Conservation (phyloP, 352 stramenopile species). For the Phytophthora hybrid region DNA sequence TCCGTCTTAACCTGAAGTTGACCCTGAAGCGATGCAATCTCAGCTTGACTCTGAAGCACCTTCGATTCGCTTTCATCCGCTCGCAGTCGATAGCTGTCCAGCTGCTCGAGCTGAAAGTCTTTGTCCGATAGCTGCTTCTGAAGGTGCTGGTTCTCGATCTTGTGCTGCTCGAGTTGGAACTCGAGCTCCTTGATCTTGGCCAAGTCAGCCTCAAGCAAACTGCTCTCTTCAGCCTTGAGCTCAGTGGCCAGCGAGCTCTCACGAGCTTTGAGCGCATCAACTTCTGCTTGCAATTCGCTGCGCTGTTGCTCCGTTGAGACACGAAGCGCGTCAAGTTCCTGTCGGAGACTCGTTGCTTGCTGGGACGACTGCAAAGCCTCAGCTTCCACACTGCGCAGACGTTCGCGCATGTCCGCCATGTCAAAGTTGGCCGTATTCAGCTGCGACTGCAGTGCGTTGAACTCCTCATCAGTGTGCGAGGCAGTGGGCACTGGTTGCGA, state of each 20-base stretch:
- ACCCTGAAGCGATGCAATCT: conserved; percentile 42
- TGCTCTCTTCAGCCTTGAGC: conserved; percentile 39
- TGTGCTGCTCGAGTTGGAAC: conserved; percentile 69
- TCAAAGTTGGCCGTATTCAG: conserved; percentile 45
- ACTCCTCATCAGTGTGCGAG: conserved; percentile 43
- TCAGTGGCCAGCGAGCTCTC: conserved; percentile 46
- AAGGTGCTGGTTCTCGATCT: conserved; percentile 78
- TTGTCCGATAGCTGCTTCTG: conserved; percentile 75
- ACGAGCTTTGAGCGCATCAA: conserved; percentile 45
- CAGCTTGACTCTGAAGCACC: conserved; percentile 36
- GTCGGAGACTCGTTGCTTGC: conserved; percentile 31
- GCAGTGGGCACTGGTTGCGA: conserved; percentile 18
- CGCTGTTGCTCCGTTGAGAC: conserved; percentile 50
- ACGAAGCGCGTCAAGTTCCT: conserved; percentile 53
- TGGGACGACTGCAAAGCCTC: conserved; percentile 40
- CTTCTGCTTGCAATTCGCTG: conserved; percentile 45
- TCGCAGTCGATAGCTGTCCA: conserved; percentile 52
- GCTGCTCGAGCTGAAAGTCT: conserved; percentile 71
- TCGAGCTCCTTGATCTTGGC: conserved; percentile 49
- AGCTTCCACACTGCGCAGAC: conserved; percentile 42
- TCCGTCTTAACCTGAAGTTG: conserved; percentile 49
- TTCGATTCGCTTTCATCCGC: conserved; percentile 64
- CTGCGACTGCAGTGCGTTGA: conserved; percentile 49
- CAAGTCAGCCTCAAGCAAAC: conserved; percentile 25
- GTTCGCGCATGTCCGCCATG: conserved; percentile 42